phyloP scores from a whole-genome alignment of 192 early-diverging fungal genomes.

The Rhizoclosmatium globosum region DNA sequence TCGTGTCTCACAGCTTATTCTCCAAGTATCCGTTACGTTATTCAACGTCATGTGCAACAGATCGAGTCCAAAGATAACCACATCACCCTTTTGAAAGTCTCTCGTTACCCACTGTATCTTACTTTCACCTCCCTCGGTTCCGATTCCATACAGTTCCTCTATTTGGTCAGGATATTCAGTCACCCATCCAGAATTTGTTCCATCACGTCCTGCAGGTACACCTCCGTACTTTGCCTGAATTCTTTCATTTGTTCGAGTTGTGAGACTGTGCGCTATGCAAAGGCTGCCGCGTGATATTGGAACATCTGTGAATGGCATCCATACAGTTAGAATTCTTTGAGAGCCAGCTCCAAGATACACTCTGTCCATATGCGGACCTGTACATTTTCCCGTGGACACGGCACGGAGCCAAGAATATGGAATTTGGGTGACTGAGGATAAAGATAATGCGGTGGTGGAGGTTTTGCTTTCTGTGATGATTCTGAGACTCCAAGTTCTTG shows the following conservation, averaged over 20 bases:
- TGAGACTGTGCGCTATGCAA: conserved; percentile 46
- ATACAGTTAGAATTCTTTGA: conserved; percentile 43
- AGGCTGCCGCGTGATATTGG: conserved; percentile 37
- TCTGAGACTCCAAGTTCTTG: conserved; percentile 1
- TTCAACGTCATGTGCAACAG: conserved; percentile 52
- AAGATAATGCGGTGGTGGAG: conserved; percentile 11
- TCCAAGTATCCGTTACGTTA: conserved; percentile 46
- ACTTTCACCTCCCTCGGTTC: not conserved
- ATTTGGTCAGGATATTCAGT: conserved; percentile 42
- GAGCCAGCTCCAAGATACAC: conserved; percentile 48
- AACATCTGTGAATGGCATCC: conserved; percentile 52
- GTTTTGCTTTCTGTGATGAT: not conserved
- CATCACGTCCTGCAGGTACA: conserved; percentile 45
- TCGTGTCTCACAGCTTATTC: conserved; percentile 56
- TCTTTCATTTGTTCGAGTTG: conserved; percentile 19
- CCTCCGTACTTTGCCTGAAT: conserved; percentile 28
- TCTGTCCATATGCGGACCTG: conserved; percentile 53
- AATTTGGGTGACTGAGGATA: conserved; percentile 24
- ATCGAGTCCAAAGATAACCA: conserved; percentile 44
- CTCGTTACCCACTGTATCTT: conserved; percentile 42
- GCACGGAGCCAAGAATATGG: conserved; percentile 59
- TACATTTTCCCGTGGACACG: conserved; percentile 45
- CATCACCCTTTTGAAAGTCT: conserved; percentile 51
- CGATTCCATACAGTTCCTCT: conserved; percentile 21
- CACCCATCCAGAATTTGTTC: conserved; percentile 47